Percentiles rank a stretch among this genome's conserved stretches.
These are phyloP conservation scores for Vinca minor DNA, from an alignment of 257 asterid species.

Conservation along the genomic window DNA sequence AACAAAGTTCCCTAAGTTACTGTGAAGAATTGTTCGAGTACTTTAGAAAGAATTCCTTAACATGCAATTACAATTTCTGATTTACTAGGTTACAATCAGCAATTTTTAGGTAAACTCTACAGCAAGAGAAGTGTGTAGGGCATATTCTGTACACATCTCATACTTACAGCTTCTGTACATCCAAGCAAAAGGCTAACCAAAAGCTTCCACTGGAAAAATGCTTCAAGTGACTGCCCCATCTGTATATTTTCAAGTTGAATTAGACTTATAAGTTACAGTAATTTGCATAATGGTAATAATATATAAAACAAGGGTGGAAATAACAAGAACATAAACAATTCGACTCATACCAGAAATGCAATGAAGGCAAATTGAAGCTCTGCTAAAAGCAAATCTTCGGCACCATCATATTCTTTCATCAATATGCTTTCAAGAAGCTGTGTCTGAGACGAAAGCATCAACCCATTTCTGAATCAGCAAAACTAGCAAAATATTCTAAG, in stretches of 20 bases:
- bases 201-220: conserved; percentile 84
- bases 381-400: conserved; percentile 72
- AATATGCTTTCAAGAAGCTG: conserved; percentile 63
- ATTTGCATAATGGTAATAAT: neutral
- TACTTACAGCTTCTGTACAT: conserved; percentile 85
- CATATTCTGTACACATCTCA: neutral
- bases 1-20: neutral
- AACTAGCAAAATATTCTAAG: neutral
- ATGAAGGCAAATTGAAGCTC: conserved; percentile 87
- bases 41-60: no score
- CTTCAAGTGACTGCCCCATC: conserved; percentile 99
- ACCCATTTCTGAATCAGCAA: conserved; percentile 14
- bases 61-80: neutral
- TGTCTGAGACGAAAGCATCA: conserved; percentile 40
- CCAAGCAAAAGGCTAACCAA: conserved; percentile 71
- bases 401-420: conserved; percentile 56
- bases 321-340: neutral
- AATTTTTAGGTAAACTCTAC: no score
- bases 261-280: conserved; percentile 6
- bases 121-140: neutral
- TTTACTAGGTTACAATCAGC: no score
- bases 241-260: conserved; percentile 31
- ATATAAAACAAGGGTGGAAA: neutral
- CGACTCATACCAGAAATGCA: conserved; percentile 67
- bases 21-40: neutral